Evolutionary conservation across 345 rosid species (phyloP).

Genomic region (Eucalyptus viminalis): DNA sequence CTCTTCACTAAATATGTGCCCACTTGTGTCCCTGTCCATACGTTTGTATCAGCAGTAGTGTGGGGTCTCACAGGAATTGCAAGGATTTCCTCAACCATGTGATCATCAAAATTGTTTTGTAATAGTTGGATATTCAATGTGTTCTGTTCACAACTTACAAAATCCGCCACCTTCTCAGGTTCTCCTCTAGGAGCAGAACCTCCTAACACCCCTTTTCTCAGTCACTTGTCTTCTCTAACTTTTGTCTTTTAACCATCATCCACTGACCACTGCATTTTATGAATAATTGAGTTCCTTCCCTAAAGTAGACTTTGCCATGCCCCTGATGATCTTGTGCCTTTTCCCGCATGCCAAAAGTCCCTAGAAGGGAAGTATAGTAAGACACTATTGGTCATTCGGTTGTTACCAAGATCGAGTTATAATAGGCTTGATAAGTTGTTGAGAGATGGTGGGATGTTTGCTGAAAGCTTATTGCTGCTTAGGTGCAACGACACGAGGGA

Average conservation of each 20-base stretch:
- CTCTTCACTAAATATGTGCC: no score
- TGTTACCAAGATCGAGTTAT: not conserved
- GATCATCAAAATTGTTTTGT: not conserved
- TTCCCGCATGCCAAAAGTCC: not conserved
- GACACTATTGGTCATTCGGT: not conserved
- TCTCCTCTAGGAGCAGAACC: no score
- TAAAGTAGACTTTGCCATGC: no score
- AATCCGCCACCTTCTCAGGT: fast-evolving
- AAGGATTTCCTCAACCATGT: fast-evolving
- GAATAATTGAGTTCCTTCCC: no score
- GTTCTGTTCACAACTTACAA: not conserved
- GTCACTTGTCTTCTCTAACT: no score
- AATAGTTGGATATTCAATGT: no score
- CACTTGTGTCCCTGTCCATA: fast-evolving
- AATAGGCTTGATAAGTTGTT: not conserved
- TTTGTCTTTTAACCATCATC: no score
- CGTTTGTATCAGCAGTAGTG: no score
- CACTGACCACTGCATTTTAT: no score
- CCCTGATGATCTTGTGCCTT: no score
- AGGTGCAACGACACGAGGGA: not conserved
- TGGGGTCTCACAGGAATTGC: no score
- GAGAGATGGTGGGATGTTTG: not conserved
- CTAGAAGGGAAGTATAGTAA: not conserved
- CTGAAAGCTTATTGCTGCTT: not conserved
- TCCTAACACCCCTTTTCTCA: no score